Conservation (phyloP, 768 basidiomycete genomes). For the Tulasnella sp. region DNA sequence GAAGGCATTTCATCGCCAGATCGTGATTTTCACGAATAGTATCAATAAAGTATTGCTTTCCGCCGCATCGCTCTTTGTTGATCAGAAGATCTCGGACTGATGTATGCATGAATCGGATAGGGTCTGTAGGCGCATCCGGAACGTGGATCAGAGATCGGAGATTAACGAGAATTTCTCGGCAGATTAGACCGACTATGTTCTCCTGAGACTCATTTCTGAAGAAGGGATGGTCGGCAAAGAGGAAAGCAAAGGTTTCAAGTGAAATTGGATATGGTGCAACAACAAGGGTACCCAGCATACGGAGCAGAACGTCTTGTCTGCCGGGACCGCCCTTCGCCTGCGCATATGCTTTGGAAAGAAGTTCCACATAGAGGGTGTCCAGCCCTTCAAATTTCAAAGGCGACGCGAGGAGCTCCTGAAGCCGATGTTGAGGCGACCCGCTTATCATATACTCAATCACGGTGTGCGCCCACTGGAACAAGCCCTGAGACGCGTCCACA, state of each 20-base stretch:
- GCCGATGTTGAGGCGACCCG: too few species aligned
- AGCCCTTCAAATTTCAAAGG: too few species aligned
- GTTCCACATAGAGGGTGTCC: background rate
- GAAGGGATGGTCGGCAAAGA: background rate
- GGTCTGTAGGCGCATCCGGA: background rate
- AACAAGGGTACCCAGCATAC: background rate
- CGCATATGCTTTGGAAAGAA: background rate
- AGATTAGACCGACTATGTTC: background rate
- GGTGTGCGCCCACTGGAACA: too few species aligned
- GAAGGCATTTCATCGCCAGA: background rate
- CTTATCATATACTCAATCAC: too few species aligned
- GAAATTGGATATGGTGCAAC: background rate
- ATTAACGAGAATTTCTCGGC: background rate
- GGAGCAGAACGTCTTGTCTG: background rate
- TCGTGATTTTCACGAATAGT: background rate
- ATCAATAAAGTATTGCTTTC: background rate
- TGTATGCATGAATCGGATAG: background rate
- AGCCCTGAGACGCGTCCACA: too few species aligned
- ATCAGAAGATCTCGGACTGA: background rate
- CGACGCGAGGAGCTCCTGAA: background rate
- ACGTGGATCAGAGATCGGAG: background rate
- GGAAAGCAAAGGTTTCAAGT: background rate
- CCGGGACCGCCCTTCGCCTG: background rate
- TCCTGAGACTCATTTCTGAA: background rate
- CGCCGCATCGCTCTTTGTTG: background rate